phyloP scores from a whole-genome alignment of 2,329 filamentous ascomycete genomes.

The Mollisia scopiformis region DNA sequence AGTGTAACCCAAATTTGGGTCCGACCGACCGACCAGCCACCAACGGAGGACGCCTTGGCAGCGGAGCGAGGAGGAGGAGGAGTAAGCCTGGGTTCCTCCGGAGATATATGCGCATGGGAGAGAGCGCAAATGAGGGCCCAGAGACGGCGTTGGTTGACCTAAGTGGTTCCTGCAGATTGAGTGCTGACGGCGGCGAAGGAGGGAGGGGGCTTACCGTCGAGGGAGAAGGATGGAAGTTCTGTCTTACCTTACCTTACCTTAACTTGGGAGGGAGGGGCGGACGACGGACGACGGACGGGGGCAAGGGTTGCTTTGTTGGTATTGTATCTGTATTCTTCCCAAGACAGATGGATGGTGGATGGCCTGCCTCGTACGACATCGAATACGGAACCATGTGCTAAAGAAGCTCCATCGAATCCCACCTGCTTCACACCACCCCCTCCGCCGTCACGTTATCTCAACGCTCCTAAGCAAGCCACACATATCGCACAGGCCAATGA shows the following conservation, averaged over 20 bases:
- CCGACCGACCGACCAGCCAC: no score
- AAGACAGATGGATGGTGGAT: neutral
- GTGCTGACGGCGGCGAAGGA: no score
- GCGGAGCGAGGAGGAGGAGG: neutral
- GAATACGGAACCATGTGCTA: neutral
- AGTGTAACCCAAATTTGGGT: no score
- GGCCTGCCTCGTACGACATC: neutral
- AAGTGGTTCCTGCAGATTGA: constrained; percentile 29
- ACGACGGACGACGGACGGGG: no score
- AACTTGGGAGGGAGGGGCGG: no score
- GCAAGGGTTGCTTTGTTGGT: neutral
- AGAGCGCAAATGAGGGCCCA: constrained; percentile 22
- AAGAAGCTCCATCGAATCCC: neutral
- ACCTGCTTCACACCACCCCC: constrained; percentile 30
- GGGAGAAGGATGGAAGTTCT: no score
- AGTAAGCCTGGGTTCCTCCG: neutral
- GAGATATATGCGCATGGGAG: neutral
- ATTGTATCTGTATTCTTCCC: neutral
- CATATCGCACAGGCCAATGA: constrained; percentile 27
- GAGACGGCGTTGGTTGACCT: constrained; percentile 17
- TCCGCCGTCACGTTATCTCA: constrained; percentile 34
- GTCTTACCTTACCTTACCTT: neutral
- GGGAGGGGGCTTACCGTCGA: no score
- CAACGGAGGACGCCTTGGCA: neutral
- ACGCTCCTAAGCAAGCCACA: constrained; percentile 25